Base-by-base conservation (phyloP, 1,139 yeast species). In the Blastobotrys persicus region DNA sequence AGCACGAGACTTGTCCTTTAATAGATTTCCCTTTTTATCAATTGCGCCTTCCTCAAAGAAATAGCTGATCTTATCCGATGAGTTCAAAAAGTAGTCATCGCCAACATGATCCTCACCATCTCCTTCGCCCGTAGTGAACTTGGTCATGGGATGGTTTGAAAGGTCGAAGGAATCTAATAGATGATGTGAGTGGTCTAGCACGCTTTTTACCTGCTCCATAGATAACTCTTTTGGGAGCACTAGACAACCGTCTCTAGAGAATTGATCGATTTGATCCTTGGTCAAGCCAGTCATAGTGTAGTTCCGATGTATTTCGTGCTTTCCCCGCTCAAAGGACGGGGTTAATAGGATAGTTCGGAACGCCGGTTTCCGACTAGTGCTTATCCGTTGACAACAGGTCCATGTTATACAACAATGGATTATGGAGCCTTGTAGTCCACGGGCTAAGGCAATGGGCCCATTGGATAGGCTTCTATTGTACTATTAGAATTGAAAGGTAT, bases 41-140 rank as follows among this genome's bases (percentile, higher is more conserved):
- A 78, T 79, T 0, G 94, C 89, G 59, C 79, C 88, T 3, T 79
- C 79, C 58, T 86, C 95, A 55, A 86, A 81, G 67, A 86, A 86
- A 62, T 70, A 86, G 4, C 81, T 75, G 3, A 86, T 72, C 56
- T 85, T 85, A 59, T 86, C 86, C 0, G 88, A 75, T 2, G 91
- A 83, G 40, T 79, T 75, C 44, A 85, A 68, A 63, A 86, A 86
- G 65, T 86, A 86, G 31, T 77, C 74, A 64, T 86, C 92, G 1
- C 94, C 92, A 42, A 86, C 76, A 60, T 85, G 92, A 12, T 66
- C 65, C 2, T 63, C 63, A 47, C 74, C 77, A 35, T 78, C 79
- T 23, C 77, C 80, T 12, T 64, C 66, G 2, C 78, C 80, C 1
- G 94, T 85, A 46, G 81, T 79, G 72, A 86, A 86, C 60, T 76